Base-by-base conservation (phyloP, 1,284 basidiomycete species). In the Leccinum fuscescens region DNA sequence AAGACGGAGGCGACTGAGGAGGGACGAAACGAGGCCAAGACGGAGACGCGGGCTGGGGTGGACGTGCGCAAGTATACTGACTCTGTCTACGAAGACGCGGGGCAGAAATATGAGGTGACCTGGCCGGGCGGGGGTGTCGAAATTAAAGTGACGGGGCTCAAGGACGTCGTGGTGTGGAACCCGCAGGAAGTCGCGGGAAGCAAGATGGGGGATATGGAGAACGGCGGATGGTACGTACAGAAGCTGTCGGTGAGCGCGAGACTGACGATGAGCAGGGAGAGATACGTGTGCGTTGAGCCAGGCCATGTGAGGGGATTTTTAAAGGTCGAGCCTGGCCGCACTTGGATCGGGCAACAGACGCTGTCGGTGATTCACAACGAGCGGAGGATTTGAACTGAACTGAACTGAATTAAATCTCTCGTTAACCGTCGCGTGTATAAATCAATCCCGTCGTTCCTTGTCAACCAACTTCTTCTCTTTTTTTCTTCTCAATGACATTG, bases 161-260 rank as follows among this genome's bases (percentile, higher is more conserved):
- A 89, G 75, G 86, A 92, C 69, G 84, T 92, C 3, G 90, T 92
- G 8, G 77, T 94, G 48, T 96, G 94, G 94, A 96, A 96, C 77
- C 93, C 94, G 6, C 85, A 85, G 65, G 78, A 79, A 48, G 84
- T 81, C 60, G 78, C 77, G 5, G 93, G 92, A 0, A 78, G 79
- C 52, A 88, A 86, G 69, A 90, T 96, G 7, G 84, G 74, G 9
- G 94, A 96, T 69, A 93, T 96, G 91, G 92, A 95, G 70, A 81
- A 83, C 2, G 83, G 83, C 0, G 94, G 93, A 72, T 96, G 93
- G 93, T 93, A 76, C 64, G 84, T 64, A n/a, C 17, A 14, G 0
- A 9, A 20, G 2, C 7, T 39, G 33, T 5, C 3, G n/a, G 29
- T 15, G n/a, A 7, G 29, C 33, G 29, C 46, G 54, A 17, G 61